Evolutionary conservation across 768 basidiomycete genomes (phyloP).

Genomic region (Auriscalpium vulgare): DNA sequence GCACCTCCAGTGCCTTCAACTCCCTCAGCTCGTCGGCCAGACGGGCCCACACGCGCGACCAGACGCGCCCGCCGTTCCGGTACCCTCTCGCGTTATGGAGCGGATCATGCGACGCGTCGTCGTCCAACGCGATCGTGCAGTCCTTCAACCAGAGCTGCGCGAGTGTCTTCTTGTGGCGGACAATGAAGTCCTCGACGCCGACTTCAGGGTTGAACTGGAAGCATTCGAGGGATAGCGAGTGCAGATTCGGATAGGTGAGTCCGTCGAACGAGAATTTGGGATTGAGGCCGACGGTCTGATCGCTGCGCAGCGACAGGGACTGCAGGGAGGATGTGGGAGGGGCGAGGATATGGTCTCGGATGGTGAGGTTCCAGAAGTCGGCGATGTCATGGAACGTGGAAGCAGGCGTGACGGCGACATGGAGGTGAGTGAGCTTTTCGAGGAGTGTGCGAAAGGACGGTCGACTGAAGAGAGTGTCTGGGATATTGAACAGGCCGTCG

Average conservation of each 20-base stretch:
- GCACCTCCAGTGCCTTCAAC: background rate
- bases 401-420: background rate
- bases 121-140: background rate
- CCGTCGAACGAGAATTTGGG: background rate
- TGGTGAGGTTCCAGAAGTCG: background rate
- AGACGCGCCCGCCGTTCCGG: background rate
- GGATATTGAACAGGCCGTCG: background rate
- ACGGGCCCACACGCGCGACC: background rate
- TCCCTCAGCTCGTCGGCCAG: background rate
- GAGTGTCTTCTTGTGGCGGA: background rate
- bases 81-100: too few relatives aligned
- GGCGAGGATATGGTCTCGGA: background rate
- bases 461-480: background rate
- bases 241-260: background rate
- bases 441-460: background rate
- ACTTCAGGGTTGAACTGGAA: background rate
- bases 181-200: constrained; percentile 3
- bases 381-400: background rate
- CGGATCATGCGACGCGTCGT: background rate
- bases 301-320: background rate
- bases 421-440: background rate
- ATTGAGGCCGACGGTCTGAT: background rate
- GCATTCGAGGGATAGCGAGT: background rate
- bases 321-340: background rate
- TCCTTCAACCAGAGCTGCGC: background rate